Evolutionary conservation across 805 yeast genomes (phyloP).

Genomic region (Suhomyces pyralidae): DNA sequence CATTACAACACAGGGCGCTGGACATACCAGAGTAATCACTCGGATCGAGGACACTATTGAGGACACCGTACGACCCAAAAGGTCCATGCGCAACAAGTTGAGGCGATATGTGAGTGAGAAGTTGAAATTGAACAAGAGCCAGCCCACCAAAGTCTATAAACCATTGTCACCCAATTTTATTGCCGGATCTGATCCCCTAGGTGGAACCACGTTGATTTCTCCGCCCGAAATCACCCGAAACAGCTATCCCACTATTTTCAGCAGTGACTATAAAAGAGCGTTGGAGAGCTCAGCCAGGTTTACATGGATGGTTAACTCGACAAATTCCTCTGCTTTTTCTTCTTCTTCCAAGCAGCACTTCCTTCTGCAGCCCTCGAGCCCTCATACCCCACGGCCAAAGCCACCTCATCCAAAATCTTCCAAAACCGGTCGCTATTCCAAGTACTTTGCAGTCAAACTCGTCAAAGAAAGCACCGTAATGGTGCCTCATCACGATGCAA

Average conservation of each 20-base stretch:
- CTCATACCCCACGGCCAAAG: not conserved
- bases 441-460: not conserved
- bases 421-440: not conserved
- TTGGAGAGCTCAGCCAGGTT: not conserved
- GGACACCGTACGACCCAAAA: not conserved
- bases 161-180: not conserved
- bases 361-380: not conserved
- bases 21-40: not conserved
- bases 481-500: not conserved
- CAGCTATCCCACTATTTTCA: not conserved
- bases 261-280: not conserved
- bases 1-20: not conserved
- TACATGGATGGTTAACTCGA: not conserved
- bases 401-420: no score
- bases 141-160: not conserved
- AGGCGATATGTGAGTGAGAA: not conserved
- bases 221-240: not conserved
- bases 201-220: not conserved
- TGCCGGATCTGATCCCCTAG: not conserved
- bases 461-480: not conserved
- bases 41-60: not conserved
- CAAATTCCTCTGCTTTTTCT: not conserved
- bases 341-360: not conserved
- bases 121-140: not conserved
- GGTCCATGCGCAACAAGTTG: not conserved